These are phyloP conservation scores for Ceratobasidium sp. DNA, from an alignment of 1,284 basidiomycete species.

Conservation along the genomic window DNA sequence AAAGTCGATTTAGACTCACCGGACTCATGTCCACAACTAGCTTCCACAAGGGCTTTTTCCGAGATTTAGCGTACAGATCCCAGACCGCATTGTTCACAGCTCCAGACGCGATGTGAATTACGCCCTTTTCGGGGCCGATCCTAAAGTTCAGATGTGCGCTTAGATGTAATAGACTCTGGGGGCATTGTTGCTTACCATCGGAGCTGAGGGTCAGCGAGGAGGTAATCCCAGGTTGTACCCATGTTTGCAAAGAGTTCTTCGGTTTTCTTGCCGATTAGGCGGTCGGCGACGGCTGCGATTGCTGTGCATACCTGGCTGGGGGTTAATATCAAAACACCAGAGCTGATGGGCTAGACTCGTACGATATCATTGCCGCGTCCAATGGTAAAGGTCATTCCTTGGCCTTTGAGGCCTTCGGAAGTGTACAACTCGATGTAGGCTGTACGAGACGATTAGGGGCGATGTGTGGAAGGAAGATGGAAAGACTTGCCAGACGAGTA, in stretches of 20 bases:
- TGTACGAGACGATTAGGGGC: constrained; percentile 16
- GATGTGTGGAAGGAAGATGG: constrained; percentile 1
- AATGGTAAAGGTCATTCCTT: constrained; percentile 98
- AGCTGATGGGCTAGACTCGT: constrained; percentile 50
- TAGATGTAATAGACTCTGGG: background rate
- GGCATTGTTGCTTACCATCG: constrained; percentile 76
- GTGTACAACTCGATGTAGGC: constrained; percentile 89
- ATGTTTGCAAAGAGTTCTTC: constrained; percentile 89
- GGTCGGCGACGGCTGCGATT: constrained; percentile 81
- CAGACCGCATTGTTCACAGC: constrained; percentile 65
- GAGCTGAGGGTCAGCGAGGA: constrained; percentile 88
- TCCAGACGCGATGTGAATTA: constrained; percentile 66
- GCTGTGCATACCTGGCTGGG: constrained; percentile 77
- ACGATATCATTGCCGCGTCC: constrained; percentile 95
- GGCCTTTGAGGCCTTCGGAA: constrained; percentile 76
- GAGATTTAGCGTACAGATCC: constrained; percentile 64
- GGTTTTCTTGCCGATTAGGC: constrained; percentile 86
- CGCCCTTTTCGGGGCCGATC: constrained; percentile 88
- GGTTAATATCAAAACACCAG: constrained; percentile 34
- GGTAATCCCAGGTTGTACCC: constrained; percentile 84
- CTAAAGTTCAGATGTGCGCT: constrained; percentile 55
- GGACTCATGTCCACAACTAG: constrained; percentile 67
- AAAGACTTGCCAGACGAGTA: constrained; percentile 74
- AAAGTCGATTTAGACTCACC: constrained; percentile 52
- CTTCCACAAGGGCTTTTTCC: constrained; percentile 68